phyloP scores from a whole-genome alignment of 768 basidiomycete genomes.

The Megacollybia marginata region DNA sequence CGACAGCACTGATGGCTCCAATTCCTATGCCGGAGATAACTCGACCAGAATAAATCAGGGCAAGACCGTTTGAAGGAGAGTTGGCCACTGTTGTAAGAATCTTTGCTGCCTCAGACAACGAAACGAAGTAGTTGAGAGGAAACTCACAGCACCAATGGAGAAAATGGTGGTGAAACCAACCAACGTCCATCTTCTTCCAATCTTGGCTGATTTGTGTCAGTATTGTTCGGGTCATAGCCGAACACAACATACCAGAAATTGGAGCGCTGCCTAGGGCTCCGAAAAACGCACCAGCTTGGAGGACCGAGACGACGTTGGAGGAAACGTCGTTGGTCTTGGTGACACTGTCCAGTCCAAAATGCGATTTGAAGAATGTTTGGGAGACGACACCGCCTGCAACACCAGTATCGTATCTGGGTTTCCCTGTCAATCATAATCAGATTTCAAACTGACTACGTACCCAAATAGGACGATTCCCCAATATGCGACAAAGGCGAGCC shows the following conservation, averaged over 20 bases:
- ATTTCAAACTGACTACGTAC: constrained; percentile 26
- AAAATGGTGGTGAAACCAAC: constrained; percentile 59
- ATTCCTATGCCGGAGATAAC: constrained; percentile 77
- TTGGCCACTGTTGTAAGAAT: constrained; percentile 65
- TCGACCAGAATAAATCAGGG: constrained; percentile 74
- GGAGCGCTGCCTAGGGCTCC: constrained; percentile 73
- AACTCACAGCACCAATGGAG: constrained; percentile 59
- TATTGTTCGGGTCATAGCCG: neutral
- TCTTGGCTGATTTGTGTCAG: constrained; percentile 30
- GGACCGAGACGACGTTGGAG: constrained; percentile 79
- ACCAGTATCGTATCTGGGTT: constrained; percentile 9
- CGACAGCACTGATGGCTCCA: constrained; percentile 71
- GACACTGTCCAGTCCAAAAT: constrained; percentile 50
- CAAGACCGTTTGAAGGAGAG: constrained; percentile 43
- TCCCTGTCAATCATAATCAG: neutral
- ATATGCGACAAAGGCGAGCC: constrained; percentile 45
- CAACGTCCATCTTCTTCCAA: constrained; percentile 64
- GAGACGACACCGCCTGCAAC: constrained; percentile 52
- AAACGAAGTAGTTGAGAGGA: neutral
- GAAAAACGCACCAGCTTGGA: constrained; percentile 86
- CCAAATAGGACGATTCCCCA: constrained; percentile 55
- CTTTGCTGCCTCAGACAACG: constrained; percentile 12
- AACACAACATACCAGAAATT: constrained; percentile 43
- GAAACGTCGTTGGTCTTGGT: constrained; percentile 52
- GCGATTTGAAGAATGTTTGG: constrained; percentile 48